Conservation (phyloP, 2,329 filamentous ascomycete genomes). For the Chlorencoelia australis region DNA sequence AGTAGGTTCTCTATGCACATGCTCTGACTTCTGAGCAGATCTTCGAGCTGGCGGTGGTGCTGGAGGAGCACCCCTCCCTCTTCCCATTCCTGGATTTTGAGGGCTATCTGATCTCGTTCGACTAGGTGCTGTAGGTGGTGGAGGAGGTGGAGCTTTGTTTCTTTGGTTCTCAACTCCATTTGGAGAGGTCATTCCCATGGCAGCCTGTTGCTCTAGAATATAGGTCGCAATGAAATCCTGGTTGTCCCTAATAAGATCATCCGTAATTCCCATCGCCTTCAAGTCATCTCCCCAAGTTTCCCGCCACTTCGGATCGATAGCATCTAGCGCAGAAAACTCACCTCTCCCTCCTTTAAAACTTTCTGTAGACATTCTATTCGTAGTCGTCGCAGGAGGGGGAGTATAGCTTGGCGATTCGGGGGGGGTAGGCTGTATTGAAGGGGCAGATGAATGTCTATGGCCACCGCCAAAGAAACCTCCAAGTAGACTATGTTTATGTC, state of each 20-base stretch:
- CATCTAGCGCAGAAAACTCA: conserved; percentile 53
- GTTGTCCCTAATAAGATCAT: conserved; percentile 58
- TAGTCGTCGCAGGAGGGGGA: conserved; percentile 22
- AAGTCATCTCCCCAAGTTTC: conserved; percentile 57
- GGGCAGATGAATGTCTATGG: conserved; percentile 49
- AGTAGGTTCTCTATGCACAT: conserved; percentile 36
- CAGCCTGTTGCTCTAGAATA: conserved; percentile 45
- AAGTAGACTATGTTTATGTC: conserved; percentile 37
- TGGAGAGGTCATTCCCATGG: conserved; percentile 31
- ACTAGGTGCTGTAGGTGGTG: conserved; percentile 41
- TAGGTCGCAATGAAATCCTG: conserved; percentile 61
- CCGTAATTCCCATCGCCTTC: conserved; percentile 50
- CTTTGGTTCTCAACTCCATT: conserved; percentile 35
- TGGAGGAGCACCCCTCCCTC: conserved; percentile 33
- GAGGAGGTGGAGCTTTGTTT: conserved; percentile 49
- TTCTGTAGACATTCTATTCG: conserved; percentile 31
- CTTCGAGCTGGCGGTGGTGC: conserved; percentile 51
- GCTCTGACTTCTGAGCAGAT: conserved; percentile 44
- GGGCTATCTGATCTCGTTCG: conserved; percentile 24
- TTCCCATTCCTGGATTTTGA: conserved; percentile 19
- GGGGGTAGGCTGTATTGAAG: conserved; percentile 34
- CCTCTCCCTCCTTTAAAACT: conserved; percentile 40
- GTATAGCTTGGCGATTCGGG: conserved; percentile 44
- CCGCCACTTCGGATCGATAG: conserved; percentile 55
- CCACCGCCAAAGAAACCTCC: conserved; percentile 49